A percentile compares a stretch with the other conserved stretches of the same genome.
Conservation (phyloP, 805 yeast species). For the Cephaloascus fragrans region DNA sequence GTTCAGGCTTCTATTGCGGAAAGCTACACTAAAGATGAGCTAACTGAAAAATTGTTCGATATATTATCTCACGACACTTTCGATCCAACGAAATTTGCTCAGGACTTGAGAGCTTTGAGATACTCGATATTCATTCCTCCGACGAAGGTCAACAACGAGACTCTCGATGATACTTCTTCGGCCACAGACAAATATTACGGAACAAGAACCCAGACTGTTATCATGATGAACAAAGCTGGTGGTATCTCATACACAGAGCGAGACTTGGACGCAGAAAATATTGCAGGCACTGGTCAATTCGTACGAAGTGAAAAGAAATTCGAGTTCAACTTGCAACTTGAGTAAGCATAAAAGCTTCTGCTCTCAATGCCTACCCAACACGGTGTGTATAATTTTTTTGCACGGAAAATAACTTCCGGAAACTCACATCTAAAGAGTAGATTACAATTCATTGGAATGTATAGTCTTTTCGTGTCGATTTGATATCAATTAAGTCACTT, state of each 20-base stretch:
- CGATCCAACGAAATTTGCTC: slow-evolving; percentile 15
- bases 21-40: slow-evolving; percentile 18
- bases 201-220: slow-evolving; percentile 78
- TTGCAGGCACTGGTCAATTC: too few species aligned
- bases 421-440: too few species aligned
- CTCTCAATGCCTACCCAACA: too few species aligned
- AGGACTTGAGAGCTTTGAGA: slow-evolving; percentile 32
- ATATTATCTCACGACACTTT: slow-evolving; percentile 39
- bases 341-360: too few species aligned
- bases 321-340: too few species aligned
- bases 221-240: slow-evolving; percentile 45
- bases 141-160: slow-evolving; percentile 17
- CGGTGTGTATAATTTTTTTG: too few species aligned
- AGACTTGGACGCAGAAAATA: slow-evolving; percentile 43
- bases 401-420: too few species aligned
- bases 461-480: too few species aligned
- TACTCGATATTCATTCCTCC: slow-evolving; percentile 71
- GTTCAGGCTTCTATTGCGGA: slow-evolving; percentile 10
- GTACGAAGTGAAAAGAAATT: too few species aligned
- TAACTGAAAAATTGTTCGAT: slow-evolving; percentile 43
- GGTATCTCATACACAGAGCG: slow-evolving; percentile 52
- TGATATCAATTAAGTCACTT: too few species aligned
- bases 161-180: slow-evolving; percentile 6
- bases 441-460: too few species aligned
- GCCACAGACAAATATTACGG: slow-evolving; percentile 58